Evolutionary conservation across 768 basidiomycete genomes (phyloP).

Genomic region (Rhizopogon vinicolor): DNA sequence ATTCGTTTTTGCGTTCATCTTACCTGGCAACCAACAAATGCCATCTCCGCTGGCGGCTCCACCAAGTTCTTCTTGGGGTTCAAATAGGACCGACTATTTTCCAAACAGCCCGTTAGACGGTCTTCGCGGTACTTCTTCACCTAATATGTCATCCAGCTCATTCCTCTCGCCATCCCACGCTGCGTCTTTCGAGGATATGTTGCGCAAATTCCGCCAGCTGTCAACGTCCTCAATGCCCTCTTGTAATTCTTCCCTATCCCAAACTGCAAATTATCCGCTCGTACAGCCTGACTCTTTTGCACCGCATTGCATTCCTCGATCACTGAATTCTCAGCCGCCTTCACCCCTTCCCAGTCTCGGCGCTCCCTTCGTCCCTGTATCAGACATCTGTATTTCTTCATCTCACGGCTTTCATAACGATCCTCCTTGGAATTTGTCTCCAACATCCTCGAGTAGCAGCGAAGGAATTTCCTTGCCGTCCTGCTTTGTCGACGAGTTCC

Average conservation of each 20-base stretch:
- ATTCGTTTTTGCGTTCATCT: conserved; percentile 16
- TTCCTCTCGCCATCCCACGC: conserved; percentile 2
- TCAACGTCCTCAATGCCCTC: background rate
- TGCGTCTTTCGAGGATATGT: background rate
- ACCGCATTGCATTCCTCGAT: background rate
- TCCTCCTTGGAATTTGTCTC: conserved; percentile 31
- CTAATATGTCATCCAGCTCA: conserved; percentile 9
- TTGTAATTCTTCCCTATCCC: background rate
- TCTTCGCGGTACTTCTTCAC: conserved; percentile 4
- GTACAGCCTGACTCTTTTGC: background rate
- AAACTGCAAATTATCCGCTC: background rate
- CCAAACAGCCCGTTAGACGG: background rate
- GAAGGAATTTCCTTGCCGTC: conserved; percentile 1
- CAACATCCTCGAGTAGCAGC: conserved; percentile 12
- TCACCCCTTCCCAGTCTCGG: background rate
- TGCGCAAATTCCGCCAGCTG: conserved; percentile 8
- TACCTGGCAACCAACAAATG: conserved; percentile 30
- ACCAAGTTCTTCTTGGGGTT: conserved; percentile 6
- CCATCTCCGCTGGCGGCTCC: conserved; percentile 21
- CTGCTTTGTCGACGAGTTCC: conserved; percentile 6
- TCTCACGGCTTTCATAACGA: conserved; percentile 5
- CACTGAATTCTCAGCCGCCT: background rate
- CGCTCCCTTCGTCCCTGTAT: background rate
- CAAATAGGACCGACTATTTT: conserved; percentile 21
- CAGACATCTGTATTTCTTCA: background rate